These are phyloP conservation scores for Penicillium sp. DNA, from an alignment of 2,329 filamentous ascomycete genomes.

Conservation along the genomic window DNA sequence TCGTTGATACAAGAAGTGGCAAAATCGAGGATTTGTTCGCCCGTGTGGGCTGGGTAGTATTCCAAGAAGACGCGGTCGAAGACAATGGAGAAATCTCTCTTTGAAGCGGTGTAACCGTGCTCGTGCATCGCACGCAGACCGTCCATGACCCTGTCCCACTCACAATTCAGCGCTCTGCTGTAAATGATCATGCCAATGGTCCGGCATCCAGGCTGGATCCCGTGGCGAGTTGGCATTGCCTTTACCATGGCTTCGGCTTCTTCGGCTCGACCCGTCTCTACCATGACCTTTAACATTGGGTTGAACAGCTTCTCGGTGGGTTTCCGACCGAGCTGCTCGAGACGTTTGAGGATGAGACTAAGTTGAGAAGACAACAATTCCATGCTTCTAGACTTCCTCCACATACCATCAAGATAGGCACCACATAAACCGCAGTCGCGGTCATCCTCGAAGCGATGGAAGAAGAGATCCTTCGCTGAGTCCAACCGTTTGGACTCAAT, in stretches of 20 bases:
- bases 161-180: constrained; percentile 35
- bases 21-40: constrained; percentile 35
- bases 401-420: constrained; percentile 37
- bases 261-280: constrained; percentile 36
- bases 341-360: constrained; percentile 27
- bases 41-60: constrained; percentile 39
- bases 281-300: constrained; percentile 39
- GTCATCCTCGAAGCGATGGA: constrained; percentile 33
- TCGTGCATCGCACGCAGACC: constrained; percentile 39
- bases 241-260: constrained; percentile 36
- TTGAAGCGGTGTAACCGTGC: constrained; percentile 29
- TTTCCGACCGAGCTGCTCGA: constrained; percentile 29
- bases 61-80: constrained; percentile 44
- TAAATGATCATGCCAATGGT: constrained; percentile 39
- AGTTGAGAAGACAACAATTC: constrained; percentile 37
- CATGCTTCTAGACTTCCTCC: constrained; percentile 40
- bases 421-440: constrained; percentile 35
- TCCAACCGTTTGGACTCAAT: constrained; percentile 39
- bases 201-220: constrained; percentile 31
- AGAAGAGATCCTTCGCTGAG: constrained; percentile 38
- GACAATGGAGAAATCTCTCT: constrained; percentile 30
- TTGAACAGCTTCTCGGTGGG: constrained; percentile 42
- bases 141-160: constrained; percentile 41
- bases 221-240: constrained; percentile 34
- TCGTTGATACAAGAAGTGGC: constrained; percentile 35